phyloP scores from a whole-genome alignment of 2,329 filamentous ascomycete genomes.

The Apiospora arundinis region DNA sequence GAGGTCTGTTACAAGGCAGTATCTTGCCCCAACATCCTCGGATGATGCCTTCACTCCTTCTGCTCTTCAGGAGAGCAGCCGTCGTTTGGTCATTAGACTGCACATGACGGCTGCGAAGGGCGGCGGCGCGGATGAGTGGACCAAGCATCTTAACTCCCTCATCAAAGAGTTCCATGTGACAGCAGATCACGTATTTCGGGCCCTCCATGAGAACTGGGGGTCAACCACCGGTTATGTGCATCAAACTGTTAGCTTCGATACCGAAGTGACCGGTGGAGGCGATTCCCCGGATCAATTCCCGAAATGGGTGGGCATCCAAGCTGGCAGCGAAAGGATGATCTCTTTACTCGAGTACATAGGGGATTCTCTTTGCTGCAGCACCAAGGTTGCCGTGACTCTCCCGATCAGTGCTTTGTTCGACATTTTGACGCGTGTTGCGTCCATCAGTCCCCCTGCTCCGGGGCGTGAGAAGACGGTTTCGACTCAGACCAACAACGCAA shows the following conservation, averaged over 20 bases:
- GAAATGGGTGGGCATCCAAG: slow-evolving; percentile 75
- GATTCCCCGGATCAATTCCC: slow-evolving; percentile 60
- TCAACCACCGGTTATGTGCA: slow-evolving; percentile 60
- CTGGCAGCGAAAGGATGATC: slow-evolving; percentile 73
- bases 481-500: slow-evolving; percentile 72
- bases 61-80: slow-evolving; percentile 62
- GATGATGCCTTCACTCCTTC: slow-evolving; percentile 55
- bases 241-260: slow-evolving; percentile 51
- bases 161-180: slow-evolving; percentile 72
- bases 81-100: slow-evolving; percentile 71
- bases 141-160: slow-evolving; percentile 65
- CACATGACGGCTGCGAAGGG: slow-evolving; percentile 85
- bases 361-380: slow-evolving; percentile 67
- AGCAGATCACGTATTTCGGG: slow-evolving; percentile 78
- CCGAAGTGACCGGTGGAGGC: slow-evolving; percentile 55
- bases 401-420: slow-evolving; percentile 73
- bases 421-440: slow-evolving; percentile 71
- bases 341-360: slow-evolving; percentile 70
- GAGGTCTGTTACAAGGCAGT: slow-evolving; percentile 61
- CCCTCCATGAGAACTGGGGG: slow-evolving; percentile 83
- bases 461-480: slow-evolving; percentile 52
- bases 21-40: slow-evolving; percentile 69
- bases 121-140: slow-evolving; percentile 79
- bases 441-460: slow-evolving; percentile 62
- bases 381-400: slow-evolving; percentile 68